Conservation (phyloP, 73 alveolate genomes). For the Tetrahymena borealis region DNA sequence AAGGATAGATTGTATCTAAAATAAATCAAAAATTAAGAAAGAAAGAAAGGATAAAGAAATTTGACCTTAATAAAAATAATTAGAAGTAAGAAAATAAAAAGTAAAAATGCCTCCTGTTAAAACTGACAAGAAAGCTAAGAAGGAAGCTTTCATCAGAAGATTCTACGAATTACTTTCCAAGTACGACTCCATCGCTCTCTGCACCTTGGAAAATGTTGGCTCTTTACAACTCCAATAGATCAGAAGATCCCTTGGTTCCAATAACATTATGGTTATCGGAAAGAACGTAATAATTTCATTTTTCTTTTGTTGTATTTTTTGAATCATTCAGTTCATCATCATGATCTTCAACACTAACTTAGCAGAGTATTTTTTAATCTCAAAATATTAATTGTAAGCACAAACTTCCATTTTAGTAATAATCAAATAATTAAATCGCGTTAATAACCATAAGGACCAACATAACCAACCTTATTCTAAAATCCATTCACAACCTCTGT, state of each 20-base stretch:
- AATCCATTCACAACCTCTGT: no score
- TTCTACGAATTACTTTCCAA: slow-evolving; percentile 1
- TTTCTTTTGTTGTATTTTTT: not conserved
- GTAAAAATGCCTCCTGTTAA: slow-evolving; percentile 1
- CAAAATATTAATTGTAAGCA: not conserved
- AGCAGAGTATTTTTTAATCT: not conserved
- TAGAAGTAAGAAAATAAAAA: not conserved
- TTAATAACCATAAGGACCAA: no score
- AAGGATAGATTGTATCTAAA: slow-evolving; percentile 1
- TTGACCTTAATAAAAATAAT: not conserved
- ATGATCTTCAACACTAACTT: not conserved
- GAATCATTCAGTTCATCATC: not conserved
- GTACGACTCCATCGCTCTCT: slow-evolving; percentile 2
- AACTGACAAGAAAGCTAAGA: not conserved
- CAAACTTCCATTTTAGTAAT: not conserved
- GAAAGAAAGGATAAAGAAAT: not conserved
- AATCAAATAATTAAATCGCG: not conserved
- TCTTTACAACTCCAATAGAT: not conserved
- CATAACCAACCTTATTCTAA: no score
- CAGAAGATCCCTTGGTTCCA: not conserved
- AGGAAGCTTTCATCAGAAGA: not conserved
- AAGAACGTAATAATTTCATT: not conserved
- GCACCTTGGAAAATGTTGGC: not conserved
- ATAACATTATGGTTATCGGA: not conserved
- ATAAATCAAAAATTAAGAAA: not conserved